Conservation (phyloP, 2,329 filamentous ascomycete genomes). For the Fusarium transvaalense region DNA sequence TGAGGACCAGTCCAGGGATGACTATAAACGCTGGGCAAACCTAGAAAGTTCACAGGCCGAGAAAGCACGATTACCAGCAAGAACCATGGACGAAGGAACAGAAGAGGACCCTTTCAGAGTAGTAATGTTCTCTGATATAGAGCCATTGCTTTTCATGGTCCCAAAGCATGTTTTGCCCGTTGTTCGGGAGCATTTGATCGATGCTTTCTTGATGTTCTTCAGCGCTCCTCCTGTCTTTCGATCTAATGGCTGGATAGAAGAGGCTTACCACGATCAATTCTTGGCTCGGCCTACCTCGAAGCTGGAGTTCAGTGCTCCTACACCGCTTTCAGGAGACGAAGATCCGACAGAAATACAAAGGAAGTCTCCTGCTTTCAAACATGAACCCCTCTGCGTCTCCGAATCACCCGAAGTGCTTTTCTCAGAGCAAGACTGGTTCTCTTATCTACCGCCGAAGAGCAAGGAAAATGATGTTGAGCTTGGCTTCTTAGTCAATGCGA, state of each 20-base stretch:
- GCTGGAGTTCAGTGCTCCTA: slow-evolving; percentile 6
- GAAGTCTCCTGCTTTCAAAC: slow-evolving; percentile 50
- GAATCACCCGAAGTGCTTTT: slow-evolving; percentile 68
- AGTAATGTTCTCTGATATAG: slow-evolving; percentile 82
- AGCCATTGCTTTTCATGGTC: slow-evolving; percentile 69
- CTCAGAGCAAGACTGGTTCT: slow-evolving; percentile 60
- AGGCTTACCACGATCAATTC: slow-evolving; percentile 51
- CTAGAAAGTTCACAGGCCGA: slow-evolving; percentile 65
- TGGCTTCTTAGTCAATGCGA: slow-evolving; percentile 63
- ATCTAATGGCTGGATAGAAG: slow-evolving; percentile 48
- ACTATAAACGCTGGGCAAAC: slow-evolving; percentile 64
- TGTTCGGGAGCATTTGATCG: slow-evolving; percentile 65
- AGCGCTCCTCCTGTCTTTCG: slow-evolving; percentile 67
- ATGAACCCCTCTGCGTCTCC: slow-evolving; percentile 48
- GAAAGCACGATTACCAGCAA: slow-evolving; percentile 72
- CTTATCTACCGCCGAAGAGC: slow-evolving; percentile 51
- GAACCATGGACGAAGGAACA: slow-evolving; percentile 78
- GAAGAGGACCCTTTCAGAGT: slow-evolving; percentile 88
- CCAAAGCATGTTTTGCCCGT: slow-evolving; percentile 54
- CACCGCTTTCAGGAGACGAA: slow-evolving; percentile 9
- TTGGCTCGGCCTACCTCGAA: slow-evolving; percentile 27
- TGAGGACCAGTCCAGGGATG: slow-evolving; percentile 54
- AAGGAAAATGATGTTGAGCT: slow-evolving; percentile 50
- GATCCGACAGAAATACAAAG: slow-evolving; percentile 41
- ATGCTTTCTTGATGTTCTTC: slow-evolving; percentile 78